These are phyloP conservation scores for Aspergillus aculeatinus DNA, from an alignment of 2,329 filamentous ascomycete species.

Conservation along the genomic window DNA sequence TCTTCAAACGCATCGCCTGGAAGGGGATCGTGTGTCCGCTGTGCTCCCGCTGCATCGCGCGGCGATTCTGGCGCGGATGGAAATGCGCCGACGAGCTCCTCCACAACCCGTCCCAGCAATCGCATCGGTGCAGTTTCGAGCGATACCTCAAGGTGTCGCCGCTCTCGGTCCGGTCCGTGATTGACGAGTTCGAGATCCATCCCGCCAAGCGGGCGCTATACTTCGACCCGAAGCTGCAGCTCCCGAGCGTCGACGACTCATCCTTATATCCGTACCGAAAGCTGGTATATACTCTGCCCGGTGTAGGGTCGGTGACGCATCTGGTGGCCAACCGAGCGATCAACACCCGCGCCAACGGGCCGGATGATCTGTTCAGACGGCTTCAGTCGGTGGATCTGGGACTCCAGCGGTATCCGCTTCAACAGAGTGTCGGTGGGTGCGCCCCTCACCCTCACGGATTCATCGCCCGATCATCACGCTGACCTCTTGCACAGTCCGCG, in stretches of 20 bases:
- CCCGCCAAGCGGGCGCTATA: slow-evolving; percentile 26
- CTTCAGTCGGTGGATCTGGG: slow-evolving; percentile 49
- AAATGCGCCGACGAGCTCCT: slow-evolving; percentile 45
- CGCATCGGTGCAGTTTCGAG: slow-evolving; percentile 53
- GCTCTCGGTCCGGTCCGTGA: slow-evolving; percentile 33
- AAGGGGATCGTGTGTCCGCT: slow-evolving; percentile 65
- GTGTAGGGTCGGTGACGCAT: slow-evolving; percentile 53
- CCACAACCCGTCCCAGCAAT: slow-evolving; percentile 8
- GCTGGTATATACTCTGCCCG: slow-evolving; percentile 33
- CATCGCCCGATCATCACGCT: not conserved
- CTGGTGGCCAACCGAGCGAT: slow-evolving; percentile 57
- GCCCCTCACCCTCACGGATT: not conserved
- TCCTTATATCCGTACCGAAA: slow-evolving; percentile 32
- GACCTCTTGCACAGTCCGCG: slow-evolving; percentile 28
- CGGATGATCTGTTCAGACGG: slow-evolving; percentile 60
- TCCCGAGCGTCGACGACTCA: slow-evolving; percentile 32
- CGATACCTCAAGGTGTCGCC: slow-evolving; percentile 29
- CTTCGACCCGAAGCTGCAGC: slow-evolving; percentile 28
- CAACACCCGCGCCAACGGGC: slow-evolving; percentile 53
- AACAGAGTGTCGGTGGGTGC: slow-evolving; percentile 34
- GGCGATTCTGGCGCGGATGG: slow-evolving; percentile 63
- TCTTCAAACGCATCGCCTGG: slow-evolving; percentile 55
- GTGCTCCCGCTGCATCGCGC: slow-evolving; percentile 62
- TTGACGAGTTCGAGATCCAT: slow-evolving; percentile 33
- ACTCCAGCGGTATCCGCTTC: slow-evolving; percentile 45